A percentile compares a stretch with the other conserved stretches of the same genome.
phyloP scores from a whole-genome alignment of 139 green algal genomes.

The Mesotaenium endlicherianum region DNA sequence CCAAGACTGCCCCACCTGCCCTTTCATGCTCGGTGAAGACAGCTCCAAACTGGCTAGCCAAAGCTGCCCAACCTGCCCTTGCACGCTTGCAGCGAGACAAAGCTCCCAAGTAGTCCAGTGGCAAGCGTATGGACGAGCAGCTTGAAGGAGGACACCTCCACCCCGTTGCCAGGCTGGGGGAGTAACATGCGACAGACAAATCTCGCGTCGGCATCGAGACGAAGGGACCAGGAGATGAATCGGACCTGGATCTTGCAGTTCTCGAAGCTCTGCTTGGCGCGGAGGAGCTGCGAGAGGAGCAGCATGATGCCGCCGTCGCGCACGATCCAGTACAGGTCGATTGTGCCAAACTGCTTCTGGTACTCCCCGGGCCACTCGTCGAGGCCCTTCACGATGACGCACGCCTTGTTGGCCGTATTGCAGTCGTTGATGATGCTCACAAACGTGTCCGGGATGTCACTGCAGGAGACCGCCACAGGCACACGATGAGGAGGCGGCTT shows the following conservation, averaged over 20 bases:
- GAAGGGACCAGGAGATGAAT: neutral
- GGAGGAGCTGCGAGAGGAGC: conserved; percentile 46
- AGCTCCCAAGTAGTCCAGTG: too few species aligned
- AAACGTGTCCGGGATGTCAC: conserved; percentile 42
- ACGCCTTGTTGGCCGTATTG: conserved; percentile 51
- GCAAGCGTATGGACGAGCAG: too few species aligned
- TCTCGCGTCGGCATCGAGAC: too few species aligned
- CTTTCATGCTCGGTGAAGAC: neutral
- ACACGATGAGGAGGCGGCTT: too few species aligned
- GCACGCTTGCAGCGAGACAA: neutral
- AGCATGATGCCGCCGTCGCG: conserved; percentile 54
- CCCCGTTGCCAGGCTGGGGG: too few species aligned
- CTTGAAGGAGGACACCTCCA: too few species aligned
- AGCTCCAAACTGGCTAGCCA: neutral
- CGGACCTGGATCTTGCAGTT: conserved; percentile 46
- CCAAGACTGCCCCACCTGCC: neutral
- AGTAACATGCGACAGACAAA: too few species aligned
- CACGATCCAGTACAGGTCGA: conserved; percentile 57
- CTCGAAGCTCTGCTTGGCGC: conserved; percentile 39
- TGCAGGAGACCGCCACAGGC: too few species aligned
- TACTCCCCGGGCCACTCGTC: conserved; percentile 48
- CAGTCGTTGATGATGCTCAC: conserved; percentile 53
- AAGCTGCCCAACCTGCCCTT: neutral
- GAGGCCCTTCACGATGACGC: conserved; percentile 54
- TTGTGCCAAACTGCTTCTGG: conserved; percentile 52